Evolutionary conservation across 2,329 filamentous ascomycete species (phyloP), one percentile per base, ranked within the genome.

Genomic region (Amesomyces nigricolor): DNA sequence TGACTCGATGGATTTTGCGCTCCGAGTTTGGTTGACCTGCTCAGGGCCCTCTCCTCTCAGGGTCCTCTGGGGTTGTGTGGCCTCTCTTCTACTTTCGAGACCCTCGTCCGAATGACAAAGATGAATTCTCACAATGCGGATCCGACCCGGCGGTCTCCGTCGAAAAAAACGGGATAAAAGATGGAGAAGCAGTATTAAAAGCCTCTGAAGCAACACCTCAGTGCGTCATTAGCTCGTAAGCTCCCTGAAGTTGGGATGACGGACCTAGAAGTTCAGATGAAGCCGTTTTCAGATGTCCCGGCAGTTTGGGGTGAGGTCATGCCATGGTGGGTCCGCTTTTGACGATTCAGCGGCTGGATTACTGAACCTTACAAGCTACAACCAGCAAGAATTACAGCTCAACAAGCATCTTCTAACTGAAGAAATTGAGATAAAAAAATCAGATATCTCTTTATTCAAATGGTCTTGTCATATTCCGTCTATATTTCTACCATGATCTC

Each of bases 191-290:
- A 13, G 13, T 37, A 11, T 35, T 16, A 35, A 16, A 6, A 29
- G 35, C n/a, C 8, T 3, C n/a, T 43, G 10, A 16, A 30, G 39
- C 40, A 17, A 37, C 11, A 16, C 10, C 17, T 16, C 48, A 54
- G 14, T 54, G 58, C 56, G 58, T 61, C 54, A 60, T 60, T 39
- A 30, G 49, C 22, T 58, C 52, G 58, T 62, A 49, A 53, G 30
- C 17, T 6, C 19, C 26, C 30, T 11, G 35, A 35, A 35, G 43
- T n/a, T 19, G 38, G 32, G 40, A 48, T 26, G 43, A 7, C 13
- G 19, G 35, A 26, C 32, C 30, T 32, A 38, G 16, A 19, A 32
- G 19, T 35, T 47, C 16, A 42, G 42, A 16, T 19, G 14, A 50
- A 17, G 30, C 16, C 40, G 43, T 32, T 39, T 43, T 47, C 30